These are phyloP conservation scores for Septoria linicola DNA, from an alignment of 2,329 filamentous ascomycete species.

Conservation along the genomic window DNA sequence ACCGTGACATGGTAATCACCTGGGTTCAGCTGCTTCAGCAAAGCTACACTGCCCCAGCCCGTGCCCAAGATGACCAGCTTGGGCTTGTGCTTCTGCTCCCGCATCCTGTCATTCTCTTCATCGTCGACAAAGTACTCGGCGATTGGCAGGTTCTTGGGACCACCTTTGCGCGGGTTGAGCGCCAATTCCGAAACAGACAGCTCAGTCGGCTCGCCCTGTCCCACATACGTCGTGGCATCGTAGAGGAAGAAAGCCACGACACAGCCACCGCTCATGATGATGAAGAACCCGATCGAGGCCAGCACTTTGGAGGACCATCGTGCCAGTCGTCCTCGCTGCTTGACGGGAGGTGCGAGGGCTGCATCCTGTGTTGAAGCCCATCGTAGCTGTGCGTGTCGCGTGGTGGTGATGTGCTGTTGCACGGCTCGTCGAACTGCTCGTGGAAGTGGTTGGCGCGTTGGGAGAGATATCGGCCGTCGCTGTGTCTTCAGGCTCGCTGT, in stretches of 20 bases:
- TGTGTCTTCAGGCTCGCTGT: conserved; percentile 5
- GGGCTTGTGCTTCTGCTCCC: conserved; percentile 78
- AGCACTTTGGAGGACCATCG: conserved; percentile 67
- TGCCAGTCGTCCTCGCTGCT: conserved; percentile 36
- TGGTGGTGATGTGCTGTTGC: conserved; percentile 9
- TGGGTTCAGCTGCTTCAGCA: conserved; percentile 84
- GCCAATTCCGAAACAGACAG: conserved; percentile 83
- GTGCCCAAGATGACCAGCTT: conserved; percentile 88
- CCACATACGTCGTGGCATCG: conserved; percentile 86
- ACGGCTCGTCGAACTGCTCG: conserved; percentile 21
- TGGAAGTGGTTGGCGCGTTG: conserved; percentile 18
- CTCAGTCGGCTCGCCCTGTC: conserved; percentile 65
- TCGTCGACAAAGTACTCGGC: conserved; percentile 86
- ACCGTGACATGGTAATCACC: conserved; percentile 96
- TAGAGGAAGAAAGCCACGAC: conserved; percentile 88
- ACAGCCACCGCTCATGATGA: conserved; percentile 66
- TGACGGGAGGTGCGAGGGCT: conserved; percentile 6
- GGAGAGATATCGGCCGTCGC: conserved; percentile 13
- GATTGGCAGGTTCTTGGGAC: conserved; percentile 93
- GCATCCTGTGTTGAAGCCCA: conserved; percentile 20
- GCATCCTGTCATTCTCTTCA: conserved; percentile 71
- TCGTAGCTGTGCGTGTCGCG: conserved; percentile 22
- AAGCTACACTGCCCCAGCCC: conserved; percentile 89
- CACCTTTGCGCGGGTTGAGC: conserved; percentile 75
- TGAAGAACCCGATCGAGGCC: conserved; percentile 71